Percentiles rank a stretch among this genome's conserved stretches.
These are phyloP conservation scores for Entelexis sorbosivorans DNA, from an alignment of 1,139 yeast species.

Conservation along the genomic window DNA sequence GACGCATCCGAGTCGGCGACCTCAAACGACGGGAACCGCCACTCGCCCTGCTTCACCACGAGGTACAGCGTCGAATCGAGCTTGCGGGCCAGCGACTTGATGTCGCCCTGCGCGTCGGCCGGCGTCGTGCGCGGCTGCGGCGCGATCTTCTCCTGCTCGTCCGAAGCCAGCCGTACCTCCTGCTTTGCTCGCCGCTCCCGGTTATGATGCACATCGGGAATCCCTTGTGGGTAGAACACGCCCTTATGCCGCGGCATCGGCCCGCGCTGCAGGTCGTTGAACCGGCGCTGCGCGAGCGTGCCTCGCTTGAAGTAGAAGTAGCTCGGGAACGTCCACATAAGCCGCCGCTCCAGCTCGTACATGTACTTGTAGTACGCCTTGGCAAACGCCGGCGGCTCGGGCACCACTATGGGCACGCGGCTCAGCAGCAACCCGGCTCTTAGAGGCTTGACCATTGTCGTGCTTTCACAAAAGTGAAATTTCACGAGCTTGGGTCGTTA, in stretches of 20 bases:
- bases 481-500: not conserved
- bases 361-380: conserved; percentile 70
- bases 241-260: conserved; percentile 65
- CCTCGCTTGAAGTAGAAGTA: conserved; percentile 89
- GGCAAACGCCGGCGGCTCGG: conserved; percentile 64
- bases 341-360: conserved; percentile 70
- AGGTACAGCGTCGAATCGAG: conserved; percentile 73
- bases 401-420: conserved; percentile 74
- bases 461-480: not conserved
- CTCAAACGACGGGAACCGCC: conserved; percentile 71
- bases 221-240: conserved; percentile 68
- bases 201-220: conserved; percentile 74
- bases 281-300: conserved; percentile 76
- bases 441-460: conserved; percentile 21
- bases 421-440: conserved; percentile 48
- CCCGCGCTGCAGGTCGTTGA: conserved; percentile 59
- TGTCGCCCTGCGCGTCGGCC: conserved; percentile 58
- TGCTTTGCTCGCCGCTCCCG: conserved; percentile 84
- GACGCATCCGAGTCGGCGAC: conserved; percentile 36
- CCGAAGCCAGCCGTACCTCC: conserved; percentile 55
- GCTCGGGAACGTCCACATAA: conserved; percentile 96
- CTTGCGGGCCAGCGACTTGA: conserved; percentile 61
- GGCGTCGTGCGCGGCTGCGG: conserved; percentile 64
- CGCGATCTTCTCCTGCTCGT: conserved; percentile 54
- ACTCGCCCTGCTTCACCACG: conserved; percentile 44